These are phyloP conservation scores for Purpureocillium takamizusanense DNA, from an alignment of 2,329 filamentous ascomycete genomes.

Conservation along the genomic window DNA sequence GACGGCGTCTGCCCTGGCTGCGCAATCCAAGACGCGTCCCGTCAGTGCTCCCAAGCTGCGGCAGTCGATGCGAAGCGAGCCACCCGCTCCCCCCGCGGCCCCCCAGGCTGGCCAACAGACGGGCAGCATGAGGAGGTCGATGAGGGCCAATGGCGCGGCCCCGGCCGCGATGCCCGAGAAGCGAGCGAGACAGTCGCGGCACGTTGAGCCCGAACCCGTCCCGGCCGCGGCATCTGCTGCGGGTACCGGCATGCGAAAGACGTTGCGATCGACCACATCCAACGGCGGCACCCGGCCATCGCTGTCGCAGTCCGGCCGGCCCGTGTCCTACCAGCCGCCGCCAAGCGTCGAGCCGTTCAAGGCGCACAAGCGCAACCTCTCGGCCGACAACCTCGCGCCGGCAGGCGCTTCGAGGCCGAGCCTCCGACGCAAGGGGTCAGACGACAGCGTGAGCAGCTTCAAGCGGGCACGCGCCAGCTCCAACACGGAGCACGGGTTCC, in stretches of 20 bases:
- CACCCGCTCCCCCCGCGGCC: slow-evolving; percentile 7
- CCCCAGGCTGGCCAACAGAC: slow-evolving; percentile 8
- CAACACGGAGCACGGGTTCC: slow-evolving; percentile 51
- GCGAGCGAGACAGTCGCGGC: not conserved
- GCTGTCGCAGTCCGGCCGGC: slow-evolving; percentile 11
- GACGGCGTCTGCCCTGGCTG: slow-evolving; percentile 1
- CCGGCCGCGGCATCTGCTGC: slow-evolving; percentile 1
- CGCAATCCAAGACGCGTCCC: not conserved
- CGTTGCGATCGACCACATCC: slow-evolving; percentile 11
- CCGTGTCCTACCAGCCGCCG: slow-evolving; percentile 20
- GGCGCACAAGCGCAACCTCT: slow-evolving; percentile 14
- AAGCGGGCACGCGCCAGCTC: slow-evolving; percentile 47
- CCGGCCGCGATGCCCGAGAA: slow-evolving; percentile 5
- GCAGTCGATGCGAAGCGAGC: slow-evolving; percentile 35
- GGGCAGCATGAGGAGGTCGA: slow-evolving; percentile 23
- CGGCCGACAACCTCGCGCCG: slow-evolving; percentile 13
- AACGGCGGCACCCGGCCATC: slow-evolving; percentile 4
- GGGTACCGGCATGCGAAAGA: slow-evolving; percentile 12
- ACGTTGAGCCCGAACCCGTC: not conserved
- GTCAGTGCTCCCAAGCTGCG: slow-evolving; percentile 25
- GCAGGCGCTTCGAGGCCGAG: slow-evolving; percentile 18
- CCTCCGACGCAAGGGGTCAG: slow-evolving; percentile 47
- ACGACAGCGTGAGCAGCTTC: slow-evolving; percentile 76
- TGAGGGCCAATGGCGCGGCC: slow-evolving; percentile 14
- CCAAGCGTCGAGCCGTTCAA: slow-evolving; percentile 7